phyloP scores from a whole-genome alignment of 2,329 filamentous ascomycete genomes.

The Talaromyces sp. region DNA sequence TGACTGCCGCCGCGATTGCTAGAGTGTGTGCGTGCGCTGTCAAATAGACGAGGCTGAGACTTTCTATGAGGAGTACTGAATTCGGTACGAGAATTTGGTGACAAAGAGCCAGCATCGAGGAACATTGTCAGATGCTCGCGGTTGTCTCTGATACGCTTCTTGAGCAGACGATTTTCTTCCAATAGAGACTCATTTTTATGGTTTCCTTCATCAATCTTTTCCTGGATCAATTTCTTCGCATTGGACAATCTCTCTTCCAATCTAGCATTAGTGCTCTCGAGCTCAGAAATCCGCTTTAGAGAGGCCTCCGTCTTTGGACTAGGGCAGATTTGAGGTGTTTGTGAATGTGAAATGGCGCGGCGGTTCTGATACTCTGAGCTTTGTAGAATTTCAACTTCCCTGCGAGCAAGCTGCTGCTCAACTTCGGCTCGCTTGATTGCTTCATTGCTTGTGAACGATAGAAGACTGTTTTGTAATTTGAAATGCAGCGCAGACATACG shows the following conservation, averaged over 20 bases:
- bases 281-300: conserved; percentile 59
- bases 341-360: conserved; percentile 50
- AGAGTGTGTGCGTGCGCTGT: conserved; percentile 37
- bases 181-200: conserved; percentile 66
- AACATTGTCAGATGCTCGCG: conserved; percentile 79
- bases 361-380: conserved; percentile 67
- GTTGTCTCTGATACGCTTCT: conserved; percentile 83
- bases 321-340: conserved; percentile 38
- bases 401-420: conserved; percentile 85
- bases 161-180: conserved; percentile 73
- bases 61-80: conserved; percentile 45
- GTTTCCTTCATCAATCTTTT: conserved; percentile 72
- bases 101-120: conserved; percentile 67
- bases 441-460: conserved; percentile 79
- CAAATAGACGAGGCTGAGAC: conserved; percentile 38
- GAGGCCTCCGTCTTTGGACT: conserved; percentile 58
- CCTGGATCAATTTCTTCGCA: conserved; percentile 77
- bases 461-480: conserved; percentile 82
- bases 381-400: conserved; percentile 81
- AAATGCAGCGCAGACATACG: conserved; percentile 86
- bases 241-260: conserved; percentile 64
- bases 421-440: conserved; percentile 82
- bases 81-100: conserved; percentile 57
- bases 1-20: conserved; percentile 52
- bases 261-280: conserved; percentile 63